Base-by-base conservation (phyloP, 768 basidiomycete species). In the Tulasnella sp. region DNA sequence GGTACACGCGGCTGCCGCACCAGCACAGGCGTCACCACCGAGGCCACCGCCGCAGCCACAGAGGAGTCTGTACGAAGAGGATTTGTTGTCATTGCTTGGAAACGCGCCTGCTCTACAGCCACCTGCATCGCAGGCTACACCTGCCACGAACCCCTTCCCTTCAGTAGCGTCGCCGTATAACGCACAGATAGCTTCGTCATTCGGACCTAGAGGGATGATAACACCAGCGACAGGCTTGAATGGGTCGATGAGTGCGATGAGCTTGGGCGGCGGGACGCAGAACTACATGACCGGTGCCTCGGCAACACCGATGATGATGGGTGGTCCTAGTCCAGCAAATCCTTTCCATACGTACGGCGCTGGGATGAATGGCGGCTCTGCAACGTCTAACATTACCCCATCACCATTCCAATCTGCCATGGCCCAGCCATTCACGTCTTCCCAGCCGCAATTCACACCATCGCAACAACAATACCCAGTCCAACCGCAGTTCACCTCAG, bases 91-190 rank as follows among this genome's bases (percentile, higher is more conserved):
- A 12, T 17, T 59, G 27, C 55, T 2, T 17, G 49, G 49, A 4
- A n/a, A 49, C 45, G 29, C 53, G 43, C 25, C 42, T 58, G 34
- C 62, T n/a, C n/a, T n/a, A n/a, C n/a, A n/a, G 59, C 30, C 64
- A 63, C 53, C 63, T 49, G 3, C 63, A 38, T 22, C 65, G 30
- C 48, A 65, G 8, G 44, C 61, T 10, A 12, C 41, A 34, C 41
- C 56, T 12, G 29, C 24, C 10, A 38, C 11, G 15, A 41, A 50
- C 59, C 67, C 21, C 66, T 67, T 27, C 60, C 59, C 5, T 29
- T n/a, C 29, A 24, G 59, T 65, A 17, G 49, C 67, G 8, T 15
- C 59, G 68, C 43, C 69, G 68, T 31, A 65, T 64, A 31, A 57
- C 63, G 27, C 61, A 65, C 54, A 61, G 19, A 12, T 59, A 34